phyloP scores from a whole-genome alignment of 768 basidiomycete species.

The Boletus sp. region DNA sequence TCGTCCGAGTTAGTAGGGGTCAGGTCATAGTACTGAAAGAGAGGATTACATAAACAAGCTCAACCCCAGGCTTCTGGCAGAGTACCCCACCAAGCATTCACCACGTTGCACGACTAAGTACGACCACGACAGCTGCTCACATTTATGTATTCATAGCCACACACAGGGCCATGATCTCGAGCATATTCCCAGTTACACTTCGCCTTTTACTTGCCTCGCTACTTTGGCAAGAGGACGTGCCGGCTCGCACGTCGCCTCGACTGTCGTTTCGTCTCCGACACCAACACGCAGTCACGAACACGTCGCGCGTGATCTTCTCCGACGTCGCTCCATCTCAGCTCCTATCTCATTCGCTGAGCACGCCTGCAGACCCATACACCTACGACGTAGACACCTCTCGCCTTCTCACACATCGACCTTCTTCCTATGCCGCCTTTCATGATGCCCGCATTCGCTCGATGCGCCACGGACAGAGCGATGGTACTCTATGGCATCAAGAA shows the following conservation, averaged over 20 bases:
- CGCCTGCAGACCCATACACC: slow-evolving; percentile 28
- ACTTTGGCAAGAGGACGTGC: slow-evolving; percentile 34
- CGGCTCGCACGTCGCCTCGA: slow-evolving; percentile 35
- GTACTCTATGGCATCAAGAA: slow-evolving; percentile 60
- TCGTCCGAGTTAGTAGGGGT: background rate
- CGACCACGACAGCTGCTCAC: background rate
- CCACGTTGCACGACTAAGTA: background rate
- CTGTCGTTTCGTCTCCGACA: slow-evolving; percentile 67
- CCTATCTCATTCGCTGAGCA: slow-evolving; percentile 24
- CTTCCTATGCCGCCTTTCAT: slow-evolving; percentile 37
- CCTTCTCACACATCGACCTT: slow-evolving; percentile 45
- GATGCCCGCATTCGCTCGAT: slow-evolving; percentile 38
- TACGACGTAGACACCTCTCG: slow-evolving; percentile 43
- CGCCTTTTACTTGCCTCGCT: slow-evolving; percentile 42
- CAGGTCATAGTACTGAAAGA: background rate
- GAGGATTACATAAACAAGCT: slow-evolving; percentile 12
- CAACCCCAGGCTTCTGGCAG: too few species aligned
- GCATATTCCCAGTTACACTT: slow-evolving; percentile 40
- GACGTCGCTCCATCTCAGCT: slow-evolving; percentile 42
- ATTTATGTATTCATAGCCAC: background rate
- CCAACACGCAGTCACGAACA: slow-evolving; percentile 54
- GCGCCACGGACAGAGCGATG: slow-evolving; percentile 37
- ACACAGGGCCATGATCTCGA: slow-evolving; percentile 17
- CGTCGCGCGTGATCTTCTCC: slow-evolving; percentile 57
- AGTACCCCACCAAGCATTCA: too few species aligned